Base-by-base conservation (phyloP, 768 basidiomycete genomes). In the Mycena pura region DNA sequence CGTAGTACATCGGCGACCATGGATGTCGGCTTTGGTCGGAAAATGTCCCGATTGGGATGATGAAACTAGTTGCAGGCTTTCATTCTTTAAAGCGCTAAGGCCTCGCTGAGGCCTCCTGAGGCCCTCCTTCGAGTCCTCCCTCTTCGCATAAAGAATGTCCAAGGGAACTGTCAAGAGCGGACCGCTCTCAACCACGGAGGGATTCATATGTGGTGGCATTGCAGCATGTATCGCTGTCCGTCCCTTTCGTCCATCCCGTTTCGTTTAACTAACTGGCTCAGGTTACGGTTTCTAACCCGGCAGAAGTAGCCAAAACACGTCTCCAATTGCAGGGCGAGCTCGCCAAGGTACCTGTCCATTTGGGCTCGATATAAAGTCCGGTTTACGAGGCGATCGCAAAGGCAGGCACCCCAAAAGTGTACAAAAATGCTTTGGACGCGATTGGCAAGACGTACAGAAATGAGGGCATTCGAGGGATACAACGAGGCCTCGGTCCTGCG, bases 321-420 rank as follows among this genome's bases (percentile, higher is more conserved):
- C 77, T 99, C 49, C 97, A 99, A 73, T 84, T 99, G 24, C 95
- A 99, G 71, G 97, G 96, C 24, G 97, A 99, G 74, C 85, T 99
- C 11, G n/a, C n/a, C n/a, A n/a, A n/a, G n/a, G n/a, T n/a, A n/a
- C n/a, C n/a, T n/a, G n/a, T n/a, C n/a, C n/a, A n/a, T n/a, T n/a
- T n/a, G n/a, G n/a, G n/a, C n/a, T n/a, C n/a, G n/a, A n/a, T n/a
- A n/a, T n/a, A n/a, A n/a, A n/a, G n/a, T n/a, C n/a, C n/a, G n/a
- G n/a, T n/a, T n/a, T n/a, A n/a, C n/a, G n/a, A n/a, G n/a, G n/a
- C n/a, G n/a, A n/a, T n/a, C n/a, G 87, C 91, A 31, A 94, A 90
- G 70, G 82, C 76, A 7, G 86, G 89, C 9, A 82, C 81, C 15
- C 73, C 77, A 65, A 92, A 87, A 71, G 92, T 98, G 3, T 99